Percentiles rank a stretch among this genome's conserved stretches.
Evolutionary conservation across 768 basidiomycete genomes (phyloP).

Genomic region (Termitomyces eurrhizus): DNA sequence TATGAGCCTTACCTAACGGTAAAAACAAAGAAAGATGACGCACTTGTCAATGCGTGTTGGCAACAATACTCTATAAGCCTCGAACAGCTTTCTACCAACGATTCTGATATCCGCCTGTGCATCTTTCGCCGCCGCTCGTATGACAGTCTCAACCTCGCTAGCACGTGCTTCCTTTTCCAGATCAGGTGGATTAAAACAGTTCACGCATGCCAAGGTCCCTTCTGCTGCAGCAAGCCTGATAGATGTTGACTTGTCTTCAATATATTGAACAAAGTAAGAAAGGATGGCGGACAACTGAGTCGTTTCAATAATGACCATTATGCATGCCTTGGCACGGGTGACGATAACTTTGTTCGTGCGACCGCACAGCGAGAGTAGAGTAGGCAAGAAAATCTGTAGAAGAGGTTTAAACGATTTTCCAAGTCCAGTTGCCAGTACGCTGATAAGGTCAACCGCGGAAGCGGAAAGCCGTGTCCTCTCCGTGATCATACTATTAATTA

Average conservation of each 20-base stretch:
- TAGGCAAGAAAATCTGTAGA: slow-evolving; percentile 62
- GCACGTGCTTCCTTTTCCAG: slow-evolving; percentile 66
- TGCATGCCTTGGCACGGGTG: slow-evolving; percentile 57
- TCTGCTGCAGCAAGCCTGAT: slow-evolving; percentile 66
- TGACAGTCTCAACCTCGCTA: slow-evolving; percentile 64
- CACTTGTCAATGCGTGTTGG: slow-evolving; percentile 68
- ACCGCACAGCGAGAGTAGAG: slow-evolving; percentile 61
- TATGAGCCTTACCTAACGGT: slow-evolving; percentile 1
- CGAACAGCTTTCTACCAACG: slow-evolving; percentile 65
- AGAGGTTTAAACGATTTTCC: slow-evolving; percentile 64
- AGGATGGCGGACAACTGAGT: slow-evolving; percentile 67
- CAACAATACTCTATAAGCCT: slow-evolving; percentile 67
- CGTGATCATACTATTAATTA: slow-evolving; percentile 15
- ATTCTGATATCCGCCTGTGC: slow-evolving; percentile 74
- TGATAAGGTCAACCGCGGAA: slow-evolving; percentile 12
- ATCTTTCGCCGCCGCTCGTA: slow-evolving; percentile 65
- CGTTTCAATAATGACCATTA: slow-evolving; percentile 57
- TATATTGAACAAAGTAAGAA: slow-evolving; percentile 51
- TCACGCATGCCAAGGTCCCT: slow-evolving; percentile 59
- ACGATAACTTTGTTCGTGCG: slow-evolving; percentile 79
- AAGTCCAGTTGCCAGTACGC: slow-evolving; percentile 53
- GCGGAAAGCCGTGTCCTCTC: slow-evolving; percentile 18
- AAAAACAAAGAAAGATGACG: background rate
- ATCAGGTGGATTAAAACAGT: slow-evolving; percentile 76
- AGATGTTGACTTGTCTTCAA: slow-evolving; percentile 66